Evolutionary conservation across 2,329 filamentous ascomycete species (phyloP).

Genomic region (Hypoxylon sp.): DNA sequence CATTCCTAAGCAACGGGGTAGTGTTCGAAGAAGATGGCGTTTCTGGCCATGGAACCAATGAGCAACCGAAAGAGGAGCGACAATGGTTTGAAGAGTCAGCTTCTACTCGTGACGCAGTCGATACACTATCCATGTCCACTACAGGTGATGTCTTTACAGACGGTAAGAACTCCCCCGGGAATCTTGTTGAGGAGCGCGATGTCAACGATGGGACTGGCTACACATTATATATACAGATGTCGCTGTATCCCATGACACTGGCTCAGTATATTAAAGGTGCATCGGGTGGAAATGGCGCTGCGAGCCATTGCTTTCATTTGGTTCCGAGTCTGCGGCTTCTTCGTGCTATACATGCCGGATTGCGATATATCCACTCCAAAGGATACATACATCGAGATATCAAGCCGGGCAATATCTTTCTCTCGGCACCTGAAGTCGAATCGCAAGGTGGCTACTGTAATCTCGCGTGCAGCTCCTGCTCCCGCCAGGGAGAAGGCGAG

Average conservation of each 20-base stretch:
- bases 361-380: constrained; percentile 71
- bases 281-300: constrained; percentile 39
- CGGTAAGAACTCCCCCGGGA: constrained; percentile 46
- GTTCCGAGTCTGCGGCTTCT: constrained; percentile 68
- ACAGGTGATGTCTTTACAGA: constrained; percentile 49
- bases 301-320: constrained; percentile 71
- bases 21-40: constrained; percentile 37
- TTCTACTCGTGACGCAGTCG: constrained; percentile 47
- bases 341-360: constrained; percentile 67
- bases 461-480: constrained; percentile 44
- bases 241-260: constrained; percentile 71
- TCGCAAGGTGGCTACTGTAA: constrained; percentile 47
- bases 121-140: constrained; percentile 32
- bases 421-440: constrained; percentile 59
- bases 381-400: constrained; percentile 73
- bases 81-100: constrained; percentile 54
- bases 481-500: constrained; percentile 26
- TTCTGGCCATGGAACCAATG: constrained; percentile 6
- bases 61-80: constrained; percentile 13
- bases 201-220: constrained; percentile 51
- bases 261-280: constrained; percentile 65
- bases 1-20: constrained; percentile 34
- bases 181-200: constrained; percentile 47
- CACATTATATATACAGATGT: constrained; percentile 76
- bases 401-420: constrained; percentile 75